phyloP scores from a whole-genome alignment of 1,284 basidiomycete genomes.

The Melanopsichium pennsylvanicum region DNA sequence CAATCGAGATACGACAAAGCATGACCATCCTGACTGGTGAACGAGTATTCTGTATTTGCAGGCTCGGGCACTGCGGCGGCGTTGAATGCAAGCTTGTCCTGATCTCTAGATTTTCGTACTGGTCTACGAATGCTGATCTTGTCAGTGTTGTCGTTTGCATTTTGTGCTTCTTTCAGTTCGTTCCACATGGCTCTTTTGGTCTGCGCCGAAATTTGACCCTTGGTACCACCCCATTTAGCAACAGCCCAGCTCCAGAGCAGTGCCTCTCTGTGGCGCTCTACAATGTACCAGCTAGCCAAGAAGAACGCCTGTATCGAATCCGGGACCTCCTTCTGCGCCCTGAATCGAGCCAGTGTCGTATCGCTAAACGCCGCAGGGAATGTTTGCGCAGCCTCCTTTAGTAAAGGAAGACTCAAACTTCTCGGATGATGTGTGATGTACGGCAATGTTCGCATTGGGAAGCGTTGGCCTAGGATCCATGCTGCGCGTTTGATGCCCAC shows the following conservation, averaged over 20 bases:
- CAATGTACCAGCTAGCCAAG: slow-evolving; percentile 37
- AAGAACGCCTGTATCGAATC: slow-evolving; percentile 66
- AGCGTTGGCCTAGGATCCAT: slow-evolving; percentile 55
- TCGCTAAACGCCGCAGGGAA: slow-evolving; percentile 34
- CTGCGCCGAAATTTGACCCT: slow-evolving; percentile 59
- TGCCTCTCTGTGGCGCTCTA: slow-evolving; percentile 57
- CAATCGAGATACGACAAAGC: slow-evolving; percentile 44
- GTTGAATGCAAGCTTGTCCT: slow-evolving; percentile 6
- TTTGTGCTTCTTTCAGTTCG: slow-evolving; percentile 61
- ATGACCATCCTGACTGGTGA: slow-evolving; percentile 44
- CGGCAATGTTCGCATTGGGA: slow-evolving; percentile 66
- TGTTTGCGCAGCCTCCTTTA: slow-evolving; percentile 49
- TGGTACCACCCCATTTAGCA: slow-evolving; percentile 59
- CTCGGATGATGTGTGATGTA: slow-evolving; percentile 68
- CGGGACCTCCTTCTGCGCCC: slow-evolving; percentile 59
- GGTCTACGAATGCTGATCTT: slow-evolving; percentile 16
- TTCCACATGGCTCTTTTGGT: slow-evolving; percentile 65
- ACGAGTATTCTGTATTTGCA: slow-evolving; percentile 46
- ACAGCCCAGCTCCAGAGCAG: slow-evolving; percentile 51
- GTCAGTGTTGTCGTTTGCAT: neutral
- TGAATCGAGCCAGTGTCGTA: slow-evolving; percentile 43
- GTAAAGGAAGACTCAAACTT: slow-evolving; percentile 62
- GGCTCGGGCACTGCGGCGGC: slow-evolving; percentile 26
- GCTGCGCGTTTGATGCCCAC: slow-evolving; percentile 45
- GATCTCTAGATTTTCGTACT: slow-evolving; percentile 16